Conservation (phyloP, 176 grass and related monocot genomes). For the Rhipidocladum racemiflorum region DNA sequence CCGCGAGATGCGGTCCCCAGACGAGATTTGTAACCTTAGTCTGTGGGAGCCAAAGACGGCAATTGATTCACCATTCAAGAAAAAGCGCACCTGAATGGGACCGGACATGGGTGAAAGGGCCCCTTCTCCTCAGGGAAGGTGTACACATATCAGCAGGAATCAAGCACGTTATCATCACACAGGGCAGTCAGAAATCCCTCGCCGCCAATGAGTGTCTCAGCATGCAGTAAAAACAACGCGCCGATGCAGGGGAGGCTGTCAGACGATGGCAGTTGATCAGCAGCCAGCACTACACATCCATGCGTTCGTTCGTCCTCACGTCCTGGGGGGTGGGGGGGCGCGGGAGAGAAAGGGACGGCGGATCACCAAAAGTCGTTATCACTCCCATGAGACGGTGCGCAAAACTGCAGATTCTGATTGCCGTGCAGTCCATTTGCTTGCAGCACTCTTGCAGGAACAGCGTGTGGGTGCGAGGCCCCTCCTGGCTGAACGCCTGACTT, state of each 20-base stretch:
- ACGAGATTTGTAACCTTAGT: too few relatives aligned
- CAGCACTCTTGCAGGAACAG: neutral
- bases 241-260: neutral
- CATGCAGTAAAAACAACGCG: neutral
- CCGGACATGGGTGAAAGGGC: neutral
- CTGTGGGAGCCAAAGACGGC: neutral
- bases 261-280: neutral
- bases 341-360: constrained; percentile 3
- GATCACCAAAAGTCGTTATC: neutral
- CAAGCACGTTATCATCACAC: neutral
- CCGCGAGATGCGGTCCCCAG: too few relatives aligned
- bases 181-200: neutral
- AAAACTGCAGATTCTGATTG: neutral
- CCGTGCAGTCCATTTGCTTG: neutral
- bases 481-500: neutral
- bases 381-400: neutral
- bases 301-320: neutral
- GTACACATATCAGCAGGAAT: neutral
- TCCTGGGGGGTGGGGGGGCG: neutral
- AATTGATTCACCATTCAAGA: neutral
- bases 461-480: neutral
- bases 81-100: neutral
- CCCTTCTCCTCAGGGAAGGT: neutral
- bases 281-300: neutral
- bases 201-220: neutral